Evolutionary conservation across 2,329 filamentous ascomycete species (phyloP).

Genomic region (Ceratocystis diversiconidia): DNA sequence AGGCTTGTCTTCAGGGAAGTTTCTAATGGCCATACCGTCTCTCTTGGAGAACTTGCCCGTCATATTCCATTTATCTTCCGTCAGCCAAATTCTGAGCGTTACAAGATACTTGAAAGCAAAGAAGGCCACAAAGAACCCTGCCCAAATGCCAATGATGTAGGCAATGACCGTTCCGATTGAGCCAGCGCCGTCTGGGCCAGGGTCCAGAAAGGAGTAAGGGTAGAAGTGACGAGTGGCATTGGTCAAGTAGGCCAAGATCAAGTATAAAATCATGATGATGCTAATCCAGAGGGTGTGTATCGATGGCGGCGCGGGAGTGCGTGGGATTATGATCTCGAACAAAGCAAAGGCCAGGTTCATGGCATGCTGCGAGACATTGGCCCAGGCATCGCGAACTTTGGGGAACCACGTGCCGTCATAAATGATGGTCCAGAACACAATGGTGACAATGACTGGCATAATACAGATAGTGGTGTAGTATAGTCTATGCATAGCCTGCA

Average conservation of each 20-base stretch:
- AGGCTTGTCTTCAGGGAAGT: background rate
- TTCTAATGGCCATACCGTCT: constrained; percentile 11
- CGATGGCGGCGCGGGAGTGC: constrained; percentile 45
- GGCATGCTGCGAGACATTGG: constrained; percentile 58
- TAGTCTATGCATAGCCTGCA: constrained; percentile 51
- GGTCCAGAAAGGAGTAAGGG: constrained; percentile 65
- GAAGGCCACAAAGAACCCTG: constrained; percentile 40
- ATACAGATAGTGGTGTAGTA: constrained; percentile 49
- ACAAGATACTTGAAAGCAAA: constrained; percentile 36
- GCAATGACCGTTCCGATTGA: constrained; percentile 39
- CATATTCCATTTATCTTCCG: constrained; percentile 33
- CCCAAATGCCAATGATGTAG: constrained; percentile 47
- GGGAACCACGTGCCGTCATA: constrained; percentile 39
- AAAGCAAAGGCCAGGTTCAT: constrained; percentile 61
- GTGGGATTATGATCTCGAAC: constrained; percentile 58
- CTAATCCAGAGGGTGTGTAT: constrained; percentile 54
- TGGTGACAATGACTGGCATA: constrained; percentile 54
- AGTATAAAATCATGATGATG: constrained; percentile 56
- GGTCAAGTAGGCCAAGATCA: constrained; percentile 61
- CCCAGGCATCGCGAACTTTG: constrained; percentile 41
- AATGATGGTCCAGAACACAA: constrained; percentile 55
- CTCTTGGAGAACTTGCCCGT: constrained; percentile 30
- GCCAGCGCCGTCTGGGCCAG: constrained; percentile 33
- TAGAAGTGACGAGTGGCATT: constrained; percentile 57
- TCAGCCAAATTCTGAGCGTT: constrained; percentile 35